phyloP scores from a whole-genome alignment of 208 protist genomes.

The Spongospora subterranea region DNA sequence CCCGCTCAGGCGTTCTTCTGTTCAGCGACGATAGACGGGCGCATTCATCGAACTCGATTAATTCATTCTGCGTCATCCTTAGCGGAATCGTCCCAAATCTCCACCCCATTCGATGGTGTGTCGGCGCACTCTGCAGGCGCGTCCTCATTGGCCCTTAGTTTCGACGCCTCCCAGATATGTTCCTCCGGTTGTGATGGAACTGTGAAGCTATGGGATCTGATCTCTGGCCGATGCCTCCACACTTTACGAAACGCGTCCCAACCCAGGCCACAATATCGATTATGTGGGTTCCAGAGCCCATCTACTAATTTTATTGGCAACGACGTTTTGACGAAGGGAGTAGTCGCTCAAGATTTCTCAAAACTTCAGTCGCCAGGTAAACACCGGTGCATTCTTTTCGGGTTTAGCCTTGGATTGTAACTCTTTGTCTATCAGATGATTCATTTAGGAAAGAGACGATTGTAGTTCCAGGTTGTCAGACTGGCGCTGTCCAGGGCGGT shows the following conservation, averaged over 20 bases:
- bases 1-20: not conserved
- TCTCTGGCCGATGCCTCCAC: not conserved
- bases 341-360: too few relatives aligned
- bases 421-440: too few relatives aligned
- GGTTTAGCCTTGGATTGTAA: too few relatives aligned
- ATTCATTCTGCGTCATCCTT: not conserved
- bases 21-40: not conserved
- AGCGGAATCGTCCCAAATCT: not conserved
- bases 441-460: too few relatives aligned
- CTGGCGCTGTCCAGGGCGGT: too few relatives aligned
- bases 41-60: not conserved
- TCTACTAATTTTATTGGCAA: too few relatives aligned
- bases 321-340: not conserved
- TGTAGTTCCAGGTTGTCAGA: too few relatives aligned
- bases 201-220: not conserved
- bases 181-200: not conserved
- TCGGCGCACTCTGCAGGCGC: not conserved
- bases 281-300: not conserved
- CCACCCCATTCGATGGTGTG: not conserved
- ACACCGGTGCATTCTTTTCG: too few relatives aligned
- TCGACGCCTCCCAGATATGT: not conserved
- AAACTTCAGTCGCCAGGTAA: too few relatives aligned
- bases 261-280: not conserved
- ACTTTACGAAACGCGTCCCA: not conserved
- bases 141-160: not conserved